Conservation (phyloP, 2,329 filamentous ascomycete genomes). For the Phialophora expanda region DNA sequence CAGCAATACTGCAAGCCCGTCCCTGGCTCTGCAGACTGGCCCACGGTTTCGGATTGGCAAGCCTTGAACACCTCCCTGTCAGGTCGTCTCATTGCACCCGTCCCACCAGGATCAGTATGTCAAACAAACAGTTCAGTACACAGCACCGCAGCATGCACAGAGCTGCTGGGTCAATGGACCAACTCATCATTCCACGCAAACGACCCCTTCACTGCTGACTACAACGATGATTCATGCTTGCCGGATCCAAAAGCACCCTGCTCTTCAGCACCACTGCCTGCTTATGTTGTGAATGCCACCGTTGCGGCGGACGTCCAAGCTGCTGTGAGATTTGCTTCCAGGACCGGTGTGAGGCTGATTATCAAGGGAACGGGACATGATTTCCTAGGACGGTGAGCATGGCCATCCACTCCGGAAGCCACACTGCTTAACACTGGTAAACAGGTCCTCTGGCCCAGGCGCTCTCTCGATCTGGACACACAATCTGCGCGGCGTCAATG, state of each 20-base stretch:
- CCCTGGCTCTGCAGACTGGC: conserved; percentile 43
- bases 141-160: conserved; percentile 44
- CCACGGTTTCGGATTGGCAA: conserved; percentile 45
- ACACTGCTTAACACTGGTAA: conserved; percentile 44
- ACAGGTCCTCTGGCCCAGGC: conserved; percentile 47
- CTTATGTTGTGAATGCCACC: conserved; percentile 47
- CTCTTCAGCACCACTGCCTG: conserved; percentile 43
- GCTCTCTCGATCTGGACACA: conserved; percentile 51
- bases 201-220: conserved; percentile 52
- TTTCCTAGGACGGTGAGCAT: conserved; percentile 34
- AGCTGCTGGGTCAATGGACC: conserved; percentile 43
- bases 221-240: conserved; percentile 59
- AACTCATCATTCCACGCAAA: conserved; percentile 47
- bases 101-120: conserved; percentile 55
- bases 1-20: conserved; percentile 37
- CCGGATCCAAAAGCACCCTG: conserved; percentile 44
- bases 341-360: conserved; percentile 49
- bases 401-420: not conserved
- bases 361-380: conserved; percentile 65
- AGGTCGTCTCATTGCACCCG: conserved; percentile 45
- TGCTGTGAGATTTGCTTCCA: conserved; percentile 47
- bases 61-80: conserved; percentile 47
- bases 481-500: conserved; percentile 27
- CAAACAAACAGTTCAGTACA: conserved; percentile 46
- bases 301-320: conserved; percentile 45